Evolutionary conservation across 345 rosid genomes (phyloP).

Genomic region (Garcia nutans): DNA sequence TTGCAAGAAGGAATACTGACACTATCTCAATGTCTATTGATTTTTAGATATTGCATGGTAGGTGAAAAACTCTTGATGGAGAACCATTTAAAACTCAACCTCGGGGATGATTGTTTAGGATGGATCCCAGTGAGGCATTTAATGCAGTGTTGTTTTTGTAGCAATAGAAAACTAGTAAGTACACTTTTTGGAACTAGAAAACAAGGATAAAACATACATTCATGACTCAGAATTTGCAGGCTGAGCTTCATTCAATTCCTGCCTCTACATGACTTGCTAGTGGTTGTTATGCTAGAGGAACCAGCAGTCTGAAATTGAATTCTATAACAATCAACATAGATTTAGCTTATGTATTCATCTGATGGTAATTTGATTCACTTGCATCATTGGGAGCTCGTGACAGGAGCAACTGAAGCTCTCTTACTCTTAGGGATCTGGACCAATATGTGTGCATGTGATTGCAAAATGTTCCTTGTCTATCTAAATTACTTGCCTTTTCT

Average conservation of each 20-base stretch:
- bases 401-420: too few relatives aligned
- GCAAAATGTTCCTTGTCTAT: constrained; percentile 14
- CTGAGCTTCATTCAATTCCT: not conserved
- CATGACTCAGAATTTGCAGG: not conserved
- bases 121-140: not conserved
- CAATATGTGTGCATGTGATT: not conserved
- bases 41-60: not conserved
- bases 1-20: not conserved
- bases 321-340: not conserved
- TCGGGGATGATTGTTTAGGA: not conserved
- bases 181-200: not conserved
- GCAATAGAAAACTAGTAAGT: not conserved
- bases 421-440: not conserved
- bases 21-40: not conserved
- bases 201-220: not conserved
- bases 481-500: not conserved
- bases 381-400: too few relatives aligned
- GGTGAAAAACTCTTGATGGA: not conserved
- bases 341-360: not conserved
- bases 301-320: not conserved
- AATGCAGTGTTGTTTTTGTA: not conserved
- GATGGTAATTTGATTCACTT: not conserved
- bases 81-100: not conserved
- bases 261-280: not conserved
- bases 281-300: not conserved